A percentile compares a stretch with the other conserved stretches of the same genome.
Evolutionary conservation across 176 grass and related monocot species (phyloP).

Genomic region (Tuctoria greenei): DNA sequence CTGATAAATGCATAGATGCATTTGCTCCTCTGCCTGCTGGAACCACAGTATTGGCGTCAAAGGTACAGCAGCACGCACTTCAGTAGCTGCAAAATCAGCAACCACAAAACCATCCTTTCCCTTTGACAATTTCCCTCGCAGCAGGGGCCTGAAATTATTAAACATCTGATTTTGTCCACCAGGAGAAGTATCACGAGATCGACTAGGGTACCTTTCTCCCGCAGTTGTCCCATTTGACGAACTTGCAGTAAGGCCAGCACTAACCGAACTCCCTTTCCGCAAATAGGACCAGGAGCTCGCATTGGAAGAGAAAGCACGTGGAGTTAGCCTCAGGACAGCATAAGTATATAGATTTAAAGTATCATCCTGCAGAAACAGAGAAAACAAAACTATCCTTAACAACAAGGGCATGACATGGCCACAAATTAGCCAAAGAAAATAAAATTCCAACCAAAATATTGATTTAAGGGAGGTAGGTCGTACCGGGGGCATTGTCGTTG

Average conservation of each 20-base stretch:
- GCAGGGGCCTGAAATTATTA: conserved; percentile 68
- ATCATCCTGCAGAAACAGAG: conserved; percentile 65
- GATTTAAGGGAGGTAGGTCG: conserved; percentile 9
- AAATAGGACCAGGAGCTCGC: conserved; percentile 93
- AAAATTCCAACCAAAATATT: conserved; percentile 22
- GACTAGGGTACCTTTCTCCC: conserved; percentile 59
- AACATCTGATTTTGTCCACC: conserved; percentile 60
- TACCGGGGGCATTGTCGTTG: conserved; percentile 79
- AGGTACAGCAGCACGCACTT: conserved; percentile 45
- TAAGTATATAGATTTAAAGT: conserved; percentile 82
- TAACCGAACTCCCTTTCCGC: conserved; percentile 67
- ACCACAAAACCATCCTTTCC: conserved; percentile 89
- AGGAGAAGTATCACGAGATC: conserved; percentile 71
- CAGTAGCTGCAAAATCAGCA: conserved; percentile 49
- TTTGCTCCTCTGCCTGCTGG: conserved; percentile 67
- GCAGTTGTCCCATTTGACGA: conserved; percentile 50
- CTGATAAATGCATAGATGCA: conserved; percentile 91
- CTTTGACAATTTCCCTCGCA: conserved; percentile 79
- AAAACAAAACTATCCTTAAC: conserved; percentile 8
- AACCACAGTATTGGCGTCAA: conserved; percentile 73
- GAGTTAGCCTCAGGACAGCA: conserved; percentile 80
- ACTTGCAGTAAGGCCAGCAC: conserved; percentile 48
- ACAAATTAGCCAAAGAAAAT: conserved; percentile 22
- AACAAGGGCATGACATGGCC: conserved; percentile 19
- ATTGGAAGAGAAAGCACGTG: conserved; percentile 72